Base-by-base conservation (phyloP, 2,329 filamentous ascomycete genomes). In the Ceratocystis diversiconidia region DNA sequence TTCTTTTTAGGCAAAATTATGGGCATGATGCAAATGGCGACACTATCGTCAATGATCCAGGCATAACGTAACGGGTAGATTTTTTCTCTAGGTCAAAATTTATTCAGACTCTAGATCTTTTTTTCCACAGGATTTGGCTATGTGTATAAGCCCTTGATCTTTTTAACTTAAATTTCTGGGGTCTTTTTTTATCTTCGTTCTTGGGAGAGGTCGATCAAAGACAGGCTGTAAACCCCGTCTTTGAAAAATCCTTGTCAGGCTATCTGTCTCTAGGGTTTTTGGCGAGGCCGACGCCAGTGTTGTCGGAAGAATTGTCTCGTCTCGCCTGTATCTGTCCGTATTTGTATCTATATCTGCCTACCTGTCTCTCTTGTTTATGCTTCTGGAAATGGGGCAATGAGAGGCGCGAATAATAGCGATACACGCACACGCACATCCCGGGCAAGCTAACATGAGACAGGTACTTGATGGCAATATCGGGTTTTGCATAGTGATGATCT, bases 1-100 rank as follows among this genome's bases (percentile, higher is more conserved):
- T 57, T 61, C 61, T 63, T 68, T 67, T 55, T 57, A 64, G 63
- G 59, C 36, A 65, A 63, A 63, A 65, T 65, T 64, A 65, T 66
- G 48, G 62, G 55, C 61, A 68, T 68, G 65, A 68, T 65, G 55
- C 59, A 66, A 60, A 63, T 46, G 66, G 61, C 66, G 48, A 65
- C 43, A 60, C 48, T 44, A 59, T 67, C 63, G 63, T 65, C 48
- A 63, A 60, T 65, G 57, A 65, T 67, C 63, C 66, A 63, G 63
- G 59, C 66, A 65, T 67, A 65, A 67, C 62, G 60, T 67, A 65
- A 67, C 50, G 66, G 66, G 63, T 67, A 67, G 59, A 67, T 48
- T 67, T 19, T 10, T 41, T 41, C 32, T 57, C 44, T 67, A 67
- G 60, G 66, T 67, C 66, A 67, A 67, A 65, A 65, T 65, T 65